Evolutionary conservation across 169 alveolate species (phyloP).

Genomic region (Plasmodium blacklocki): DNA sequence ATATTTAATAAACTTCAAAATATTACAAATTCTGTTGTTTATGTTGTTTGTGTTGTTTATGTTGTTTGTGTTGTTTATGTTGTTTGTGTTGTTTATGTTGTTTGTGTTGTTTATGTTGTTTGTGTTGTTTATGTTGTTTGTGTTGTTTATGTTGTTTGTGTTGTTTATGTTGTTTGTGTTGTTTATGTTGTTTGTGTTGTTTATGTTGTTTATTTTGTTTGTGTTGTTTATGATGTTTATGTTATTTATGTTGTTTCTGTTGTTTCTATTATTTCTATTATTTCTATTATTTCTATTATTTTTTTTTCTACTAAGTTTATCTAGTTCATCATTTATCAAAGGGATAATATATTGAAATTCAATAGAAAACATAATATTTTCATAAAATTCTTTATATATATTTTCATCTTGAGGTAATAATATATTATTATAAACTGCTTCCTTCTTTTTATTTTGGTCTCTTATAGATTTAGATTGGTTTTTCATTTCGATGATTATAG

Average conservation of each 20-base stretch:
- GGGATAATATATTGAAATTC: slow-evolving; percentile 9
- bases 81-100: too few species aligned
- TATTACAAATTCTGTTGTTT: slow-evolving; percentile 16
- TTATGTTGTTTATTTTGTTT: too few species aligned
- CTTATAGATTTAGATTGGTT: slow-evolving; percentile 8
- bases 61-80: too few species aligned
- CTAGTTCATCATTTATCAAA: slow-evolving; percentile 32
- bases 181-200: too few species aligned
- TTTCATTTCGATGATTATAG: slow-evolving; percentile 3
- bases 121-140: too few species aligned
- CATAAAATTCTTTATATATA: slow-evolving; percentile 24
- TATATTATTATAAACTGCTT: background rate
- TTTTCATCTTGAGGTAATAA: slow-evolving; percentile 39
- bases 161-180: too few species aligned
- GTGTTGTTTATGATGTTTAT: too few species aligned
- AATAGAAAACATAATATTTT: slow-evolving; percentile 22
- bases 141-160: too few species aligned
- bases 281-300: background rate
- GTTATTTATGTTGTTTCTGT: background rate
- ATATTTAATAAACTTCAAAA: slow-evolving; percentile 11
- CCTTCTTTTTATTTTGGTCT: slow-evolving; percentile 17
- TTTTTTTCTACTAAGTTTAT: slow-evolving; percentile 20
- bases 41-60: too few species aligned
- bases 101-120: too few species aligned
- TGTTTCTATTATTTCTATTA: background rate